Conservation (phyloP, 2,329 filamentous ascomycete species). For the Xylariaceae sp. region DNA sequence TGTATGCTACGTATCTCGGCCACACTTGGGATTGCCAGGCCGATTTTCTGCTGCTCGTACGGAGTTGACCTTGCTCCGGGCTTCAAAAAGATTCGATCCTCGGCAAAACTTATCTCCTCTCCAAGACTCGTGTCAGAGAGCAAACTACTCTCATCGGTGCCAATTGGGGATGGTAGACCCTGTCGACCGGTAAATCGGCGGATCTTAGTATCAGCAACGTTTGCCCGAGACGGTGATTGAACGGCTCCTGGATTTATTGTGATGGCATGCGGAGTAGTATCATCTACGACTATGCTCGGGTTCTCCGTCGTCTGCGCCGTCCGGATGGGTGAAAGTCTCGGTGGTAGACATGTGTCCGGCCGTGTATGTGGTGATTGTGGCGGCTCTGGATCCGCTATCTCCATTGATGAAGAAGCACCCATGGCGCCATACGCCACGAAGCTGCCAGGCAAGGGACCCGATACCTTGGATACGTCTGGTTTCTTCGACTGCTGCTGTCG, state of each 20-base stretch:
- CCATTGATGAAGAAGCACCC: constrained; percentile 17
- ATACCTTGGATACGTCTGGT: constrained; percentile 25
- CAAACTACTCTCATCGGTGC: constrained; percentile 25
- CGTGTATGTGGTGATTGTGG: background rate
- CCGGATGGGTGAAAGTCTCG: constrained; percentile 12
- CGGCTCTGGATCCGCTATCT: constrained; percentile 22
- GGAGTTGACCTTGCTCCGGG: constrained; percentile 10
- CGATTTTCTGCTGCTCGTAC: constrained; percentile 12
- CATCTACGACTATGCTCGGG: constrained; percentile 13
- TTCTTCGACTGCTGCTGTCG: constrained; percentile 22
- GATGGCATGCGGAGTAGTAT: constrained; percentile 21
- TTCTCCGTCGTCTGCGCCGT: constrained; percentile 14
- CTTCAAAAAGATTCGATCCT: constrained; percentile 18
- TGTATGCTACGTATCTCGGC: constrained; percentile 32
- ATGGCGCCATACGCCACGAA: constrained; percentile 25
- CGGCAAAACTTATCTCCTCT: constrained; percentile 22
- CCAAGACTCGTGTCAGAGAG: constrained; percentile 30
- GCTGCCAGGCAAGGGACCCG: constrained; percentile 29
- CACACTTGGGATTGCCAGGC: constrained; percentile 23
- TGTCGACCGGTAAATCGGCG: constrained; percentile 21
- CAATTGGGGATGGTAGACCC: constrained; percentile 10
- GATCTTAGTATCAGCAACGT: constrained; percentile 15
- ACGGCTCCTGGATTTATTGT: constrained; percentile 19
- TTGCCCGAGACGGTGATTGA: constrained; percentile 11
- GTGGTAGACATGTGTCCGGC: constrained; percentile 2